Evolutionary conservation across 1,139 yeast genomes (phyloP).

Genomic region (Tardiomyces depauwii): DNA sequence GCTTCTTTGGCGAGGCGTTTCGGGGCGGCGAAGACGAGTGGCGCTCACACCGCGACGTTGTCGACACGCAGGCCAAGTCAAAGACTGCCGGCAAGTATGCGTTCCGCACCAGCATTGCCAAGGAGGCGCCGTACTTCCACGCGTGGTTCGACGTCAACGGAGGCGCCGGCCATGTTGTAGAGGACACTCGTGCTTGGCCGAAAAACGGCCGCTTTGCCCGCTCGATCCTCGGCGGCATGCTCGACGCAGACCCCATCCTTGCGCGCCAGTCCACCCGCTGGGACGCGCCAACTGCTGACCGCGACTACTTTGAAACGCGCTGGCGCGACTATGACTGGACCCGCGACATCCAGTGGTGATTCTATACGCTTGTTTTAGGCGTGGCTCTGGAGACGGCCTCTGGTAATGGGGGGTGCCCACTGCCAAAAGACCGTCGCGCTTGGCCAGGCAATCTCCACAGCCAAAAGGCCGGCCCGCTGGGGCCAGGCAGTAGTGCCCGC

Average conservation of each 20-base stretch:
- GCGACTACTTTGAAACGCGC: constrained; percentile 13
- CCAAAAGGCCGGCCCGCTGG: too few relatives aligned
- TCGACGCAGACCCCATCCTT: constrained; percentile 26
- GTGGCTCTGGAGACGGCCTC: too few relatives aligned
- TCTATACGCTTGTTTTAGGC: too few relatives aligned
- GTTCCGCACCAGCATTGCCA: constrained; percentile 31
- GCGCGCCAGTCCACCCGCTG: constrained; percentile 24
- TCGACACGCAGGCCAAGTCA: constrained; percentile 22
- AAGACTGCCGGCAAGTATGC: constrained; percentile 21
- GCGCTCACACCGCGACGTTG: constrained; percentile 29
- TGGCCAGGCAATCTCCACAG: too few relatives aligned
- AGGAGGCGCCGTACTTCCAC: constrained; percentile 40
- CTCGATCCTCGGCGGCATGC: constrained; percentile 34
- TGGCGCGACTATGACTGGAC: constrained; percentile 28
- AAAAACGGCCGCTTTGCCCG: constrained; percentile 35
- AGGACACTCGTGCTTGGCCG: constrained; percentile 33
- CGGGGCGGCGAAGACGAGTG: constrained; percentile 31
- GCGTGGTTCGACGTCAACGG: constrained; percentile 38
- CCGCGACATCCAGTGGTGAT: constrained; percentile 1
- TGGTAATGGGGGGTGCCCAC: too few relatives aligned
- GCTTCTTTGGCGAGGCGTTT: constrained; percentile 34
- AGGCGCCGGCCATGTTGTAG: constrained; percentile 42
- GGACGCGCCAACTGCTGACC: constrained; percentile 16
- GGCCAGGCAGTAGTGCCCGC: too few relatives aligned
- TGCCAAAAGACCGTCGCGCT: too few relatives aligned